phyloP scores from a whole-genome alignment of 306 rosid species.

The Delonix regia region DNA sequence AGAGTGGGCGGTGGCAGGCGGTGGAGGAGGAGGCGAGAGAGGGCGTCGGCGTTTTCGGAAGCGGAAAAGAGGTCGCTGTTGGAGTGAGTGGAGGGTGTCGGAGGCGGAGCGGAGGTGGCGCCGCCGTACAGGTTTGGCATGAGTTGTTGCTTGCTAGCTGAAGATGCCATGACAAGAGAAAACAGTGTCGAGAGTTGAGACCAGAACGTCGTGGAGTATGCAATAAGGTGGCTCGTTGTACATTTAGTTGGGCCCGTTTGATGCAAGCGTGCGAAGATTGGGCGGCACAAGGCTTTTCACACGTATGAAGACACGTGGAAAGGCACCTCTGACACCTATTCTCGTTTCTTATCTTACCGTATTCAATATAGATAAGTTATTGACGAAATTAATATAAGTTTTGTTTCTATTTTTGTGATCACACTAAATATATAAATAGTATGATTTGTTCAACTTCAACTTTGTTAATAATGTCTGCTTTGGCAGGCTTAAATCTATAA shows the following conservation, averaged over 20 bases:
- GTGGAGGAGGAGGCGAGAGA: constrained; percentile 74
- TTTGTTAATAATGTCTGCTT: too few relatives aligned
- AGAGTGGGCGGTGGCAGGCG: constrained; percentile 80
- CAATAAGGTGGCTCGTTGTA: not conserved
- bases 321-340: not conserved
- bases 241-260: not conserved
- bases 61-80: constrained; percentile 42
- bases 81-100: constrained; percentile 65
- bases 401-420: too few relatives aligned
- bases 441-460: too few relatives aligned
- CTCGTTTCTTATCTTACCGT: not conserved
- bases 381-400: too few relatives aligned
- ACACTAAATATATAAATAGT: too few relatives aligned
- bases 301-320: constrained; percentile 2
- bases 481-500: too few relatives aligned
- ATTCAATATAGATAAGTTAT: too few relatives aligned
- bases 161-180: constrained; percentile 54
- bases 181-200: too few relatives aligned
- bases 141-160: constrained; percentile 53
- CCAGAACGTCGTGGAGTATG: not conserved
- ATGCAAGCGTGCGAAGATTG: constrained; percentile 16
- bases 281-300: constrained; percentile 10
- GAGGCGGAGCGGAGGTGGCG: constrained; percentile 92
- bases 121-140: constrained; percentile 51
- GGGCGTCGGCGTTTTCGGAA: constrained; percentile 63